Base-by-base conservation (phyloP, 345 rosid species). In the Salix caprea region DNA sequence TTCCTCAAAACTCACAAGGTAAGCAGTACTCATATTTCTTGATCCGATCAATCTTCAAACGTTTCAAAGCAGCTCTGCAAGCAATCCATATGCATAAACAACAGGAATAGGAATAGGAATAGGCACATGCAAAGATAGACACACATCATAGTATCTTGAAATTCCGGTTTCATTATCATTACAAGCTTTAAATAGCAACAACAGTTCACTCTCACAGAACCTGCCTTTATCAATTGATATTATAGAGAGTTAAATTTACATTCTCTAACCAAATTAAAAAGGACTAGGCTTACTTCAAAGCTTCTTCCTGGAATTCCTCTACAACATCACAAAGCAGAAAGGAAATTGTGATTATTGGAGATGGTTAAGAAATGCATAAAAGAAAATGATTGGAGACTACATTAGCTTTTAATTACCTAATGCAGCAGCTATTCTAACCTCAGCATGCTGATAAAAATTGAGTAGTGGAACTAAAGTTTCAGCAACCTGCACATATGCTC, bases 1-100 rank as follows among this genome's bases (percentile, higher is more conserved):
- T 24, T 70, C 69, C 32, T 81, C 48, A 24, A 77, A 79, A 92
- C 98, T 94, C 80, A 96, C 99, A 94, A 75, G 99, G 99, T 74
- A 96, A 79, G 87, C 97, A 92, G 78, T 96, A 96, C 81, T 94
- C 98, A 28, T 85, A 96, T 87, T 91, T 89, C 89, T 96, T 96
- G 76, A 96, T 62, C 3, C 87, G 94, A 10, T 94, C 99, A 82
- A 89, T 83, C 88, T 96, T 96, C 90, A 96, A 76, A 74, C 85
- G 97, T 82, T 87, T 92, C 82, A 96, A 82, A 88, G 99, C 97
- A 82, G 91, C 76, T 87, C 99, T 96, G 88, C 88, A 86, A 72
- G 74, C 48, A 75, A 74, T 18, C 72, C 70, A 84, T 67, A 62
- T 65, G 67, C 58, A 48, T 62, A 37, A 65, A 67, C n/a, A 44